phyloP scores from a whole-genome alignment of 768 basidiomycete species.

The Podaxis carcinomalis region DNA sequence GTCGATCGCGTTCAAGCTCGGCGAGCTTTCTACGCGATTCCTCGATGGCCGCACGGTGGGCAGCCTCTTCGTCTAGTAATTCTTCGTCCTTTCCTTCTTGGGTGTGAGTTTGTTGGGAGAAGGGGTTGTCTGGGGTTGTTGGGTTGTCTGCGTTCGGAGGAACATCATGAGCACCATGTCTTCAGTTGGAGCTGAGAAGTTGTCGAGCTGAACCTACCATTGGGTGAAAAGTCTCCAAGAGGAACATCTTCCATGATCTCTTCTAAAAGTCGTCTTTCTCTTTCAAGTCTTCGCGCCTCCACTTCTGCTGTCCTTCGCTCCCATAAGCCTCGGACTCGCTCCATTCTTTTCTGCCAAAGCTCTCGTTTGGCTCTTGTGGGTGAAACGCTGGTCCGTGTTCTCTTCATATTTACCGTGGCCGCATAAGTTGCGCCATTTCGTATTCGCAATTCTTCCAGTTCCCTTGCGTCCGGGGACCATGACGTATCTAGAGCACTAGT shows the following conservation, averaged over 20 bases:
- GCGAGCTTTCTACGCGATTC: constrained; percentile 66
- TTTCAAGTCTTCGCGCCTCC: constrained; percentile 30
- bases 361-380: neutral
- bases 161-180: neutral
- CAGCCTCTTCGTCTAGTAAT: constrained; percentile 21
- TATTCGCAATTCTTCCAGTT: neutral
- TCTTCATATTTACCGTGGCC: neutral
- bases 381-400: neutral
- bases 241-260: constrained; percentile 36
- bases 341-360: constrained; percentile 2
- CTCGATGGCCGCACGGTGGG: constrained; percentile 41
- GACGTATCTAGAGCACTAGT: constrained; percentile 3
- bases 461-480: constrained; percentile 8
- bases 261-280: constrained; percentile 38
- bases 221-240: neutral
- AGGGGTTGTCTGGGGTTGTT: neutral
- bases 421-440: neutral
- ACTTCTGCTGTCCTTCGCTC: constrained; percentile 19
- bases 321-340: neutral
- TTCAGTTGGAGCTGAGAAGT: neutral
- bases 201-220: constrained; percentile 10
- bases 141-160: neutral
- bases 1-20: constrained; percentile 60
- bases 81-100: constrained; percentile 7
- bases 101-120: neutral